A percentile compares a stretch with the other conserved stretches of the same genome.
Evolutionary conservation across 441 rosid species (phyloP).

Genomic region (Rhodomyrtus psidioides): DNA sequence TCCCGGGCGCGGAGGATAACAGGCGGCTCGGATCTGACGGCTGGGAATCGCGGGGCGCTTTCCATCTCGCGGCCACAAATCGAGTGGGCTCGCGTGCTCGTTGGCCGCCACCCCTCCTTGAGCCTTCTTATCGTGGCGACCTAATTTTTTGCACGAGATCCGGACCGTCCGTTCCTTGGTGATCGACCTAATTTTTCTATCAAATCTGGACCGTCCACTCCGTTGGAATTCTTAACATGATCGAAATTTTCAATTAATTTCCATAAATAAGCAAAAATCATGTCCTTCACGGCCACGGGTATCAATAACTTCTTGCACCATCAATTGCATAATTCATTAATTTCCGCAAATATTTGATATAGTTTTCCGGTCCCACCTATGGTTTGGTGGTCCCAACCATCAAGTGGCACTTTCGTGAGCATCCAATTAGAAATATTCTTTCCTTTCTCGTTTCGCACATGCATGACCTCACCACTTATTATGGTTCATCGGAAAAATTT

Average conservation of each 20-base stretch:
- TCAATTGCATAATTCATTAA: not conserved
- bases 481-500: too few species aligned
- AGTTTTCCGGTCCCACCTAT: not conserved
- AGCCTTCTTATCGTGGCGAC: not conserved
- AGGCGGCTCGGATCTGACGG: not conserved
- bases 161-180: not conserved
- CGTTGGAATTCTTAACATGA: too few species aligned
- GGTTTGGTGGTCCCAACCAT: fast-evolving
- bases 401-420: fast-evolving
- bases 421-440: fast-evolving
- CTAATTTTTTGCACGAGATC: not conserved
- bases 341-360: not conserved
- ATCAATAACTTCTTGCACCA: too few species aligned
- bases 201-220: not conserved
- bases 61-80: not conserved
- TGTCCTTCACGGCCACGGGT: too few species aligned
- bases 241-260: too few species aligned
- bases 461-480: not conserved
- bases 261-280: too few species aligned
- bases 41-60: not conserved
- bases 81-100: not conserved
- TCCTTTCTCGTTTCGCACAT: fast-evolving
- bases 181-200: not conserved
- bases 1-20: not conserved
- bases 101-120: too few species aligned